Evolutionary conservation across 805 yeast genomes (phyloP).

Genomic region (Candida pini): DNA sequence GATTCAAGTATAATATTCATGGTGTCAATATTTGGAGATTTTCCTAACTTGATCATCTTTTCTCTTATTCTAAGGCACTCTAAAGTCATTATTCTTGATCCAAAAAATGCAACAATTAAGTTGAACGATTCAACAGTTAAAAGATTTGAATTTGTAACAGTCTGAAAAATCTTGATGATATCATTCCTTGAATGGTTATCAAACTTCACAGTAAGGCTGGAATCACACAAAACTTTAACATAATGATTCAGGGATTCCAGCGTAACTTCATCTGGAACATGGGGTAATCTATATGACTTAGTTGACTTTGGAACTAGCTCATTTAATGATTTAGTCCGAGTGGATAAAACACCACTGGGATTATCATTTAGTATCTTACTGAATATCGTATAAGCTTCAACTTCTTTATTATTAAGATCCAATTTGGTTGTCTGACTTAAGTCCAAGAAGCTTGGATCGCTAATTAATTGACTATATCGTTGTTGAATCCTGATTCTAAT

Average conservation of each 20-base stretch:
- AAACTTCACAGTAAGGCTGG: too few relatives aligned
- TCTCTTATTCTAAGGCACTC: constrained; percentile 10
- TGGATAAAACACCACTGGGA: too few relatives aligned
- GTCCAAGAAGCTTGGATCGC: too few relatives aligned
- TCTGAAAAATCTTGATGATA: constrained; percentile 6
- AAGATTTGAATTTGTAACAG: constrained; percentile 5
- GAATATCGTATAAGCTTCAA: constrained; percentile 3
- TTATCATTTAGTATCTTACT: constrained; percentile 2
- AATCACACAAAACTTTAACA: constrained; percentile 4
- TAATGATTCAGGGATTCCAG: constrained; percentile 5
- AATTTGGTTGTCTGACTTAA: too few relatives aligned
- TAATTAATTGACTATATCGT: not conserved
- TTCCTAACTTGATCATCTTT: constrained; percentile 8
- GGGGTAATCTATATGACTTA: constrained; percentile 5
- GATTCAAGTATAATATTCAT: constrained; percentile 8
- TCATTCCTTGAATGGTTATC: not conserved
- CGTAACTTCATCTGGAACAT: constrained; percentile 3
- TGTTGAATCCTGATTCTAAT: too few relatives aligned
- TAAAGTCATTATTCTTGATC: constrained; percentile 7
- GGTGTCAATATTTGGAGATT: constrained; percentile 7
- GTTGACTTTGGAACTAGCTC: too few relatives aligned
- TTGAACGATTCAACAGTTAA: constrained; percentile 8
- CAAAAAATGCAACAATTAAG: constrained; percentile 8
- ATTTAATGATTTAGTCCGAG: too few relatives aligned
- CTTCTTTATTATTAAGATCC: constrained; percentile 4